Evolutionary conservation across 2,329 filamentous ascomycete species (phyloP), one percentile per base, ranked within the genome.

Genomic region (Fusarium sp.): DNA sequence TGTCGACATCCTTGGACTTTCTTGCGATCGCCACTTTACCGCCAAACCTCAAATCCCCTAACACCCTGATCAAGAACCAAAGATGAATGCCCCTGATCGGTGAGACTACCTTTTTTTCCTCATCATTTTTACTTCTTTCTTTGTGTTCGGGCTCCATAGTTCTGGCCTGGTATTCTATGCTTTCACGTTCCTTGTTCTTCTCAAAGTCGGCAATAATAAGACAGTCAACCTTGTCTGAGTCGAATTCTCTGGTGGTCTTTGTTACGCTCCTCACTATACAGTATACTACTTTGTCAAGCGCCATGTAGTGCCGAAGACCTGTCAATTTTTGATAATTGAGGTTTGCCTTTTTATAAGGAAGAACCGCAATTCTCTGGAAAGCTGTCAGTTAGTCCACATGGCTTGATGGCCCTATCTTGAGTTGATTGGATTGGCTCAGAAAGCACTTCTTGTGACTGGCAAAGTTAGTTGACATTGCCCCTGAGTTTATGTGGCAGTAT

Each of bases 71-170:
- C 20, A 57, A 55, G 27, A 60, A 44, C 20, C 42, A 12, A 84
- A 73, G 32, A 88, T 88, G 86, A 88, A 88, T 81, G 86, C 86
- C 15, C 86, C 86, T 20, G 86, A 88, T 76, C 82, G 86, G 86
- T 88, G 72, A 79, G 86, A 81, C 41, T 10, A 17, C 17, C 55
- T 18, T 52, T 49, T 38, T 46, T 26, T 50, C 35, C 23, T 50
- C 15, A 44, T 59, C 33, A 20, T 33, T 38, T 46, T 27, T 30
- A 3, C 17, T 42, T 37, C 17, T n/a, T 20, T 26, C 32, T 52
- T 30, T 9, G 7, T 10, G 30, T 30, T 30, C 30, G 30, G 30
- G 30, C 30, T 30, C 30, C 10, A 30, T 30, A 8, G n/a, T 15
- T 38, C 20, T 10, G 48, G 17, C 12, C 20, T 52, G 9, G 35